Percentiles rank a stretch among this genome's conserved stretches.
Conservation (phyloP, 306 rosid genomes). For the Cicer chorassanicum region DNA sequence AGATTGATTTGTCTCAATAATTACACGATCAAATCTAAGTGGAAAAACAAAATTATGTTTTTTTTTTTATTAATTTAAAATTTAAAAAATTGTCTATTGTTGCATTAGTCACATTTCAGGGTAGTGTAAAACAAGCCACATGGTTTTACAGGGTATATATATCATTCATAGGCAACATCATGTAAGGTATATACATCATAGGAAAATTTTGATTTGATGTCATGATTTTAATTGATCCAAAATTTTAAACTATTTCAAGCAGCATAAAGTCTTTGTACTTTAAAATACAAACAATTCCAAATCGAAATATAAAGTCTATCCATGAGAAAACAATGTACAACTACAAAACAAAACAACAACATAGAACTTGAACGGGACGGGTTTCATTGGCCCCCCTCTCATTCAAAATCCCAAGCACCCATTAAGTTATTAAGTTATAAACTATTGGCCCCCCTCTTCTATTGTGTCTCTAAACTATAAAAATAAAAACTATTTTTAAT, state of each 20-base stretch:
- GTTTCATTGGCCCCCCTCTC: conserved; percentile 44
- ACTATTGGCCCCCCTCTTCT: neutral
- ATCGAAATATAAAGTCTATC: conserved; percentile 25
- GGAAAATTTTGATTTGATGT: neutral
- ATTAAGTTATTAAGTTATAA: no score
- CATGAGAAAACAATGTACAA: conserved; percentile 25
- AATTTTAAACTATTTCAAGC: neutral
- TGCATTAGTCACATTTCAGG: no score
- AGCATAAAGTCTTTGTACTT: neutral
- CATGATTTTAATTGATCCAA: neutral
- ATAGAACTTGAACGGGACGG: conserved; percentile 47
- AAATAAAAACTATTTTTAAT: no score
- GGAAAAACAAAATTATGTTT: no score
- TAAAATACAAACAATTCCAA: conserved; percentile 5
- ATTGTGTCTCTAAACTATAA: no score
- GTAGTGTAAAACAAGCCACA: no score
- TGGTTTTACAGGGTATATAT: neutral
- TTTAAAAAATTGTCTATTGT: no score
- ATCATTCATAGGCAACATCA: neutral
- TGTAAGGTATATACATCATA: neutral
- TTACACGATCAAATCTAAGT: no score
- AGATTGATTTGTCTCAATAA: no score
- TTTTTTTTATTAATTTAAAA: no score
- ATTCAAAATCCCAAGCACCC: conserved; percentile 39
- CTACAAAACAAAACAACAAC: conserved; percentile 34